These are phyloP conservation scores for Evernia prunastri DNA, from an alignment of 495 filamentous ascomycete genomes.

Conservation along the genomic window DNA sequence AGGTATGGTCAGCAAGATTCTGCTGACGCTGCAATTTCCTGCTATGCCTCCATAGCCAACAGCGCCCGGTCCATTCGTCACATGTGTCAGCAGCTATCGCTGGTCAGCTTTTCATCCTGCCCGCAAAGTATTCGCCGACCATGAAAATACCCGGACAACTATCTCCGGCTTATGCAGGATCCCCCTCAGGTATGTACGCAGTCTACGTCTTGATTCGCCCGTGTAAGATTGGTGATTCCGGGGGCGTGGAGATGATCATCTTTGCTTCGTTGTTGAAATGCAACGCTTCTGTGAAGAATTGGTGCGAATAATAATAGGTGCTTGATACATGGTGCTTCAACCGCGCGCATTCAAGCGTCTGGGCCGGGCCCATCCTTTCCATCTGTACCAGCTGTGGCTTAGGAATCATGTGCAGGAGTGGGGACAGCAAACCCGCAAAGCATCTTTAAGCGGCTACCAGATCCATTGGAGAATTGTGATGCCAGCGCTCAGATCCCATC, in stretches of 20 bases:
- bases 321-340: not conserved
- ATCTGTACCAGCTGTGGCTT: not conserved
- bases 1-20: not conserved
- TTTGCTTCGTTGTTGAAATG: not conserved
- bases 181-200: not conserved
- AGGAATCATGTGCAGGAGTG: conserved; percentile 1
- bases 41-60: not conserved
- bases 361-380: not conserved
- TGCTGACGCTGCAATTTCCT: not conserved
- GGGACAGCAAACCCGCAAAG: not conserved
- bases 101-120: not conserved
- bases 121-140: not conserved
- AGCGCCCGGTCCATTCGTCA: not conserved
- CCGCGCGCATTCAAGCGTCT: not conserved
- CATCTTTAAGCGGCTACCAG: not conserved
- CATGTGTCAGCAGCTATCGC: not conserved
- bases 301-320: too few relatives aligned
- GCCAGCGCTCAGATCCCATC: not conserved
- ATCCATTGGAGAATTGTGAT: not conserved
- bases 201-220: not conserved
- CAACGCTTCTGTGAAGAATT: not conserved
- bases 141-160: not conserved
- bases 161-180: not conserved
- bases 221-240: too few relatives aligned
- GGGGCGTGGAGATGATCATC: not conserved